phyloP scores from a whole-genome alignment of 2,329 filamentous ascomycete genomes.

The Penicillium vulpinum region DNA sequence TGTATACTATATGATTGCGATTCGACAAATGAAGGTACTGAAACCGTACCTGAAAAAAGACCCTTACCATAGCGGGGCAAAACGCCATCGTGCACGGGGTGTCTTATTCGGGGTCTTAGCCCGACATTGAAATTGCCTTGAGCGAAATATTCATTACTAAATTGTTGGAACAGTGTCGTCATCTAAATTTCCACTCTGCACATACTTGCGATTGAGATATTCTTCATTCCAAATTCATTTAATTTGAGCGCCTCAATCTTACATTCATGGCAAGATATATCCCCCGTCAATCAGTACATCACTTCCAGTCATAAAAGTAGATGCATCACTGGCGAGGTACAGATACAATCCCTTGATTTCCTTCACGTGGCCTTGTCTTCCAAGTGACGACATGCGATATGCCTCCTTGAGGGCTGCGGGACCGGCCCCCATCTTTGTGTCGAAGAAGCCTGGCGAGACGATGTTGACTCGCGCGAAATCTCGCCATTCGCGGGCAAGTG shows the following conservation, averaged over 20 bases:
- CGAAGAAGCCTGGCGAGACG: slow-evolving; percentile 56
- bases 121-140: not conserved
- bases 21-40: not conserved
- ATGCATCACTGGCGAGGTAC: slow-evolving; percentile 50
- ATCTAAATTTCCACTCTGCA: not conserved
- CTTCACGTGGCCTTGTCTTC: slow-evolving; percentile 37
- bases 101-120: not conserved
- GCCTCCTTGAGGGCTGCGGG: slow-evolving; percentile 47
- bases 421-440: slow-evolving; percentile 57
- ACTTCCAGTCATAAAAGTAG: slow-evolving; percentile 51
- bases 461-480: slow-evolving; percentile 60
- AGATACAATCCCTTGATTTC: slow-evolving; percentile 45
- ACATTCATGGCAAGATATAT: slow-evolving; percentile 38
- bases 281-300: slow-evolving; percentile 53
- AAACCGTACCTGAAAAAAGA: not conserved
- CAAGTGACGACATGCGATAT: slow-evolving; percentile 51
- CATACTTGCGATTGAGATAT: not conserved
- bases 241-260: not conserved
- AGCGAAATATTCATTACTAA: not conserved
- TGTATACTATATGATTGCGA: not conserved
- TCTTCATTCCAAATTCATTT: not conserved
- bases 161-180: not conserved
- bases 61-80: not conserved
- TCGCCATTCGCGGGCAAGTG: slow-evolving; percentile 57
- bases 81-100: not conserved